Evolutionary conservation across 441 rosid genomes (phyloP).

Genomic region (Arabidopsis hybrid): DNA sequence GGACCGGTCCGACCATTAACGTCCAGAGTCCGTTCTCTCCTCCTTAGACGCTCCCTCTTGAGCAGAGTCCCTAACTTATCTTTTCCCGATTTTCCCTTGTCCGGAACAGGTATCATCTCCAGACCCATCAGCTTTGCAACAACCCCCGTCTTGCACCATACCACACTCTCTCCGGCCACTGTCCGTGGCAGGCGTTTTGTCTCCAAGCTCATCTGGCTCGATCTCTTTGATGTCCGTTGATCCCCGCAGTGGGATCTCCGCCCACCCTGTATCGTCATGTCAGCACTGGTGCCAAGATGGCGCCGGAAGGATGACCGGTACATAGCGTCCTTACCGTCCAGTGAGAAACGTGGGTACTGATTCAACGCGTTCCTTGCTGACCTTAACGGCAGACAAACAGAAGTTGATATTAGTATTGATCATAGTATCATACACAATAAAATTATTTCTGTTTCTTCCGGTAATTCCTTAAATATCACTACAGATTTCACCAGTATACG

Average conservation of each 20-base stretch:
- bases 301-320: conserved; percentile 71
- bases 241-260: conserved; percentile 41
- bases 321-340: conserved; percentile 93
- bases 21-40: conserved; percentile 50
- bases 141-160: conserved; percentile 92
- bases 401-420: background rate
- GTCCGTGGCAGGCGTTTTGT: conserved; percentile 46
- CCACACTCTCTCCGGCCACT: conserved; percentile 64
- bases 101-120: conserved; percentile 73
- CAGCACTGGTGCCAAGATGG: conserved; percentile 42
- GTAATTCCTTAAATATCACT: background rate
- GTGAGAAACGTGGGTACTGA: conserved; percentile 90
- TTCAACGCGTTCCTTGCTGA: conserved; percentile 84
- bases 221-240: conserved; percentile 34
- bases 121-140: conserved; percentile 91
- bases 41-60: conserved; percentile 59
- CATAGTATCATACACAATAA: background rate
- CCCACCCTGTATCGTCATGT: conserved; percentile 32
- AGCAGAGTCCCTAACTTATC: conserved; percentile 45
- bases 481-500: background rate
- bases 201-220: conserved; percentile 38
- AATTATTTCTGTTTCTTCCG: background rate
- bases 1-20: conserved; percentile 21
- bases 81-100: conserved; percentile 33
- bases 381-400: conserved; percentile 25